Evolutionary conservation across 495 filamentous ascomycete species (phyloP).

Genomic region (Hypoxylon fuscum): DNA sequence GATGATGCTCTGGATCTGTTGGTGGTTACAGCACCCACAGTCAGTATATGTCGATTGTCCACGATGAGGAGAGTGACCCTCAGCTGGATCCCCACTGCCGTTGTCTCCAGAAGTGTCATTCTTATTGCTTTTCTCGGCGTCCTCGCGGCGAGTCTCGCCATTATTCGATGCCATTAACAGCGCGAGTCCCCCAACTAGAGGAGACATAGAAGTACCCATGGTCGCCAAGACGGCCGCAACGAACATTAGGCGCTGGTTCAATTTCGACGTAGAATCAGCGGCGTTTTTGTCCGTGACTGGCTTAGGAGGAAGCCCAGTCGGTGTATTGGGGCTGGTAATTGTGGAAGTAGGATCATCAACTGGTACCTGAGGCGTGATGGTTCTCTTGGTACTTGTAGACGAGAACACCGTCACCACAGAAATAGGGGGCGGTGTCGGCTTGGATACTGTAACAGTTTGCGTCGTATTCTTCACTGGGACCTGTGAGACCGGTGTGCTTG

Average conservation of each 20-base stretch:
- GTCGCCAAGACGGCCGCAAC: not conserved
- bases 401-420: constrained; percentile 1
- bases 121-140: not conserved
- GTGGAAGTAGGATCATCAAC: not conserved
- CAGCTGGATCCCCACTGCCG: not conserved
- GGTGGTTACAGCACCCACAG: not conserved
- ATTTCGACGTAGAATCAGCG: not conserved
- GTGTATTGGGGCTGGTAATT: too few relatives aligned
- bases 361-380: not conserved
- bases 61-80: not conserved
- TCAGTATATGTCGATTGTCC: not conserved
- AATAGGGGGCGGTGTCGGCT: not conserved
- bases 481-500: constrained; percentile 12
- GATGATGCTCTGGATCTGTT: not conserved
- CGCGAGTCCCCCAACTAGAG: not conserved
- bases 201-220: not conserved
- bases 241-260: not conserved
- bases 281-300: constrained; percentile 20
- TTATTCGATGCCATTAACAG: not conserved
- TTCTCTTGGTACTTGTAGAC: not conserved
- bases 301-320: constrained; percentile 15
- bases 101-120: not conserved
- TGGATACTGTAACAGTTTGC: constrained; percentile 14
- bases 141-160: not conserved
- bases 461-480: constrained; percentile 15